Percentiles rank a stretch among this genome's conserved stretches.
These are phyloP conservation scores for Ustilago vetiveriae DNA, from an alignment of 1,284 basidiomycete species.

Conservation along the genomic window DNA sequence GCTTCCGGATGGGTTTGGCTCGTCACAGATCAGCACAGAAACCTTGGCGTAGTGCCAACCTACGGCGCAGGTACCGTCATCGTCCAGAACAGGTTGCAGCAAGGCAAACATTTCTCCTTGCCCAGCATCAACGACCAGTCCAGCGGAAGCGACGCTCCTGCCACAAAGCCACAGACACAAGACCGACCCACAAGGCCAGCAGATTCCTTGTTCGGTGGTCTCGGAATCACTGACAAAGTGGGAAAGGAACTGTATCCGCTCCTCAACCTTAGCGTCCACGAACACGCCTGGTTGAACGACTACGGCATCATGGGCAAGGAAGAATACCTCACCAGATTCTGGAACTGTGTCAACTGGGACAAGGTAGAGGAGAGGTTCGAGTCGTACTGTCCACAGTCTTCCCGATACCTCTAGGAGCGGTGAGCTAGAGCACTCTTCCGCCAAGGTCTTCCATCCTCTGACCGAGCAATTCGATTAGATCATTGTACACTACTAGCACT, in stretches of 20 bases:
- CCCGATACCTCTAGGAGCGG: slow-evolving; percentile 23
- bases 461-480: too few species aligned
- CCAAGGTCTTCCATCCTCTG: too few species aligned
- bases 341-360: slow-evolving; percentile 86
- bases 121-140: slow-evolving; percentile 57
- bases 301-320: slow-evolving; percentile 96
- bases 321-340: slow-evolving; percentile 87
- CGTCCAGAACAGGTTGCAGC: slow-evolving; percentile 69
- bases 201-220: slow-evolving; percentile 31
- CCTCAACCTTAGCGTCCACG: slow-evolving; percentile 85
- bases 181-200: slow-evolving; percentile 24
- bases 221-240: slow-evolving; percentile 45
- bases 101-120: slow-evolving; percentile 47
- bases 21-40: slow-evolving; percentile 76
- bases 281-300: slow-evolving; percentile 88
- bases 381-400: slow-evolving; percentile 40
- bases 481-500: slow-evolving; percentile 35
- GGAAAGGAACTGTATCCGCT: slow-evolving; percentile 78
- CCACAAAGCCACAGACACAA: slow-evolving; percentile 57
- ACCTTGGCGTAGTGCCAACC: slow-evolving; percentile 80
- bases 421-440: neutral
- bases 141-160: slow-evolving; percentile 50
- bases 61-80: slow-evolving; percentile 90
- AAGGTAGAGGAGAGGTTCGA: slow-evolving; percentile 54
- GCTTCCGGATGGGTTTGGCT: slow-evolving; percentile 87